phyloP scores from a whole-genome alignment of 768 basidiomycete species.

The Pleurotus djamor region DNA sequence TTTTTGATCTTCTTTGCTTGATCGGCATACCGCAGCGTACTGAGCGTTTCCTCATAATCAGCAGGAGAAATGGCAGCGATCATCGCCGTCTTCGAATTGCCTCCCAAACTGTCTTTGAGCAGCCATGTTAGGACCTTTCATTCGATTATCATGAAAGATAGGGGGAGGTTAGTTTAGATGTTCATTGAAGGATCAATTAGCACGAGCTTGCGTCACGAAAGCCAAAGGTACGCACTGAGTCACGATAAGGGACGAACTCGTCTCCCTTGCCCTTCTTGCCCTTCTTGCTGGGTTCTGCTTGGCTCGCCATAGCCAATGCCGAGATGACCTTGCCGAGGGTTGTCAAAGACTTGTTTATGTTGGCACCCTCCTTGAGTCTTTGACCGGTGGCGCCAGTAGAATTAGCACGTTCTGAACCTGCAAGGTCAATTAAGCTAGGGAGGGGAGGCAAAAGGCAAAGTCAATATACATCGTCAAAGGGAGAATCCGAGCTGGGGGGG shows the following conservation, averaged over 20 bases:
- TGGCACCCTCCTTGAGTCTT: slow-evolving; percentile 94
- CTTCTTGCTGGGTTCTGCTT: slow-evolving; percentile 67
- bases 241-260: slow-evolving; percentile 96
- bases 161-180: slow-evolving; percentile 1
- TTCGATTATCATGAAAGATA: background rate
- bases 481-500: background rate
- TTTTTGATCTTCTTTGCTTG: slow-evolving; percentile 99
- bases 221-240: slow-evolving; percentile 63
- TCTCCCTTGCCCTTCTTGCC: slow-evolving; percentile 88
- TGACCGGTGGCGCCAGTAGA: slow-evolving; percentile 97
- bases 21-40: slow-evolving; percentile 96
- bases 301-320: slow-evolving; percentile 73
- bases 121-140: slow-evolving; percentile 93
- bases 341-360: slow-evolving; percentile 98
- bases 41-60: slow-evolving; percentile 96
- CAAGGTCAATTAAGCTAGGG: slow-evolving; percentile 88
- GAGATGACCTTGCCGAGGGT: slow-evolving; percentile 98
- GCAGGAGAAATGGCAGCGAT: slow-evolving; percentile 99
- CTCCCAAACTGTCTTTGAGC: slow-evolving; percentile 95
- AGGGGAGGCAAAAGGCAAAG: background rate
- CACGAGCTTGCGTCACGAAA: background rate
- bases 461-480: slow-evolving; percentile 11
- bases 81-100: slow-evolving; percentile 98
- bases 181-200: slow-evolving; percentile 9
- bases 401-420: slow-evolving; percentile 95